Evolutionary conservation across 2,329 filamentous ascomycete species (phyloP), one percentile per base, ranked within the genome.

Genomic region (Calonectria pauciramosa): DNA sequence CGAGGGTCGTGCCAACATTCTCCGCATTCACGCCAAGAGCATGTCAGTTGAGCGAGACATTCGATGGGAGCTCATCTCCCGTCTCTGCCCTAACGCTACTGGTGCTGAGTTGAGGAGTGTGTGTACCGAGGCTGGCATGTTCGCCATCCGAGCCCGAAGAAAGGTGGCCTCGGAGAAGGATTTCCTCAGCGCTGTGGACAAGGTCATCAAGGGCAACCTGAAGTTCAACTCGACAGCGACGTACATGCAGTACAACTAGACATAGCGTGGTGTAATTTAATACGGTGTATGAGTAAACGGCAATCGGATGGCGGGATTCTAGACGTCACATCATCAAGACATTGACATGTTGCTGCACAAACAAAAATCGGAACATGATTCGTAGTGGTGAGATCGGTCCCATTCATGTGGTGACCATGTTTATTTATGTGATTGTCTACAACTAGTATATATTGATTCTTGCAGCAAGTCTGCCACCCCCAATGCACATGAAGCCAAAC

Each of bases 1-100:
- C 80, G 97, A 99, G 86, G 97, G 97, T 67, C 94, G 97, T 79
- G 97, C 97, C 83, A 99, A 98, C 87, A 99, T 99, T 83, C 91
- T 99, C 56, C 94, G 97, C 66, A 99, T 99, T 82, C 97, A 99
- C 88, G 97, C 97, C 82, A 99, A 99, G 94, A 98, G 95, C 85
- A 99, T 99, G 97, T 98, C 96, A 23, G 97, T 99, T 47, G 97
- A 99, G 91, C 93, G 97, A 68, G 97, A 99, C 84, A 99, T 99
- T 83, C 93, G 97, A 87, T 99, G 97, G 97, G 97, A 99, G 89
- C 91, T 99, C 78, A 99, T 99, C 84, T 98, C 96, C 26, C 94
- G 97, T 81, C 90, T 99, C 77, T 99, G 97, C 88, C 97, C 97
- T 79, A 99, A 99, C 87, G 94, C 96, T 68, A 99, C 97, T 0